Evolutionary conservation across 352 stramenopile genomes (phyloP).

Genomic region (Phytophthora tubulina): DNA sequence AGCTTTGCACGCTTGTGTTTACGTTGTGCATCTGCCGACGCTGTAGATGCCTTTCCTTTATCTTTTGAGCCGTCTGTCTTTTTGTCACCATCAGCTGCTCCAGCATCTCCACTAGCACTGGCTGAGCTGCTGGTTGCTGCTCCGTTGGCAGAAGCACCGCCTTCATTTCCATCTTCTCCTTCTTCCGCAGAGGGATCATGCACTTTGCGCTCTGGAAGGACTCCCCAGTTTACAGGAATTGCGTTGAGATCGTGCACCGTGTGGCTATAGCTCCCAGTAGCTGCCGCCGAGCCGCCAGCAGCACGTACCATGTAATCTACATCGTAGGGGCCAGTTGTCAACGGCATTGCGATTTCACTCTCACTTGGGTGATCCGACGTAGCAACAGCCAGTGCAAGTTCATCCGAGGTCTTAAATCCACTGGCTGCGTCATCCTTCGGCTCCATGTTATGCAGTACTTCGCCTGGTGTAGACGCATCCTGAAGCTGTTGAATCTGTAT

Average conservation of each 20-base stretch:
- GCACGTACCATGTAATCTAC: conserved; percentile 77
- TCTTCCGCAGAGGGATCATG: conserved; percentile 44
- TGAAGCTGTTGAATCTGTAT: conserved; percentile 77
- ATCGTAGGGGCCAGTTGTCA: conserved; percentile 75
- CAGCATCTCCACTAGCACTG: conserved; percentile 24
- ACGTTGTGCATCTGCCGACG: conserved; percentile 51
- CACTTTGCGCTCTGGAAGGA: conserved; percentile 69
- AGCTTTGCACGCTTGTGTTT: conserved; percentile 72
- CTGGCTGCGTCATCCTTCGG: conserved; percentile 41
- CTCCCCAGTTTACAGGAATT: conserved; percentile 77
- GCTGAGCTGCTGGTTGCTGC: conserved; percentile 19
- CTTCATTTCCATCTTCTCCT: conserved; percentile 36
- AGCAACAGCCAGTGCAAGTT: conserved; percentile 65
- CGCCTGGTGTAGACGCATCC: conserved; percentile 33
- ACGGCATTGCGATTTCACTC: conserved; percentile 69
- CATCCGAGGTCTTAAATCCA: conserved; percentile 63
- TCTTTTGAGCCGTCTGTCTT: conserved; percentile 60
- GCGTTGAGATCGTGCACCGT: conserved; percentile 77
- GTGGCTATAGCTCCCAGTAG: conserved; percentile 41
- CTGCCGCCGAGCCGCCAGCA: conserved; percentile 40
- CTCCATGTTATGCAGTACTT: conserved; percentile 57
- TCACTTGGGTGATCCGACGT: conserved; percentile 66
- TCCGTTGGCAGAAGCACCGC: conserved; percentile 39
- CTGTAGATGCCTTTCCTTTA: conserved; percentile 43
- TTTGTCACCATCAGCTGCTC: conserved; percentile 53